A percentile compares a stretch with the other conserved stretches of the same genome.
Conservation (phyloP, 2,329 filamentous ascomycete genomes). For the Sarocladium oryzae region DNA sequence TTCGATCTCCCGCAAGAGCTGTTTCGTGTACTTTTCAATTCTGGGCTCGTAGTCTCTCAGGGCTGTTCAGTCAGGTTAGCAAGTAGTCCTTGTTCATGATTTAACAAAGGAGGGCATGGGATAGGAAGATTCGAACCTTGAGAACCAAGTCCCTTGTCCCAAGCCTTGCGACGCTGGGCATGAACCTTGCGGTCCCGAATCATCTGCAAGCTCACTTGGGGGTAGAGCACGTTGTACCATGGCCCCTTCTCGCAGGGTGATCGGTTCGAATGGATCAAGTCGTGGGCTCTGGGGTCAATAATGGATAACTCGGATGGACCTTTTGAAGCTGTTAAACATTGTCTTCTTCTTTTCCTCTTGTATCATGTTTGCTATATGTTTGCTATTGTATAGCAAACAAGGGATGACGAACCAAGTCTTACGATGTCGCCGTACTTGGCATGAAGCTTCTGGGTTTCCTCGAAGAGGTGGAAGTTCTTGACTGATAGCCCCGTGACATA, state of each 20-base stretch:
- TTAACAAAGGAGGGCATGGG: background rate
- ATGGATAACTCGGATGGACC: slow-evolving; percentile 27
- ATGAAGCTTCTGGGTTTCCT: slow-evolving; percentile 22
- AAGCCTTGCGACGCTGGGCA: slow-evolving; percentile 23
- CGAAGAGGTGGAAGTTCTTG: slow-evolving; percentile 17
- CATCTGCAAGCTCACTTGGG: slow-evolving; percentile 23
- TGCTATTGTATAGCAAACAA: too few relatives aligned
- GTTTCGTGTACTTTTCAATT: slow-evolving; percentile 18
- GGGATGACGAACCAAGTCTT: slow-evolving; percentile 21
- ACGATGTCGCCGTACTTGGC: slow-evolving; percentile 24
- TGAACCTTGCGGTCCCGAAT: slow-evolving; percentile 24
- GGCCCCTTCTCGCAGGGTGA: slow-evolving; percentile 25
- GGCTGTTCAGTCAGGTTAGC: slow-evolving; percentile 9
- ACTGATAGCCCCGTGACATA: slow-evolving; percentile 18
- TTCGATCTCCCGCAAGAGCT: slow-evolving; percentile 19
- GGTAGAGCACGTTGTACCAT: slow-evolving; percentile 26
- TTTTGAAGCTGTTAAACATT: slow-evolving; percentile 12
- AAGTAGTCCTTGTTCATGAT: too few relatives aligned
- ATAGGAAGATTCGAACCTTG: background rate
- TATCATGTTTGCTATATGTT: too few relatives aligned
- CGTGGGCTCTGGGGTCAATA: slow-evolving; percentile 20
- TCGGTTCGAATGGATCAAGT: slow-evolving; percentile 20
- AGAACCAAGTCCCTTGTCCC: slow-evolving; percentile 17
- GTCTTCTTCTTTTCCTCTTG: too few relatives aligned
- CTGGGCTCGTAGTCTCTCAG: slow-evolving; percentile 22